Evolutionary conservation across 2,329 filamentous ascomycete genomes (phyloP).

Genomic region (Metarhizium album): DNA sequence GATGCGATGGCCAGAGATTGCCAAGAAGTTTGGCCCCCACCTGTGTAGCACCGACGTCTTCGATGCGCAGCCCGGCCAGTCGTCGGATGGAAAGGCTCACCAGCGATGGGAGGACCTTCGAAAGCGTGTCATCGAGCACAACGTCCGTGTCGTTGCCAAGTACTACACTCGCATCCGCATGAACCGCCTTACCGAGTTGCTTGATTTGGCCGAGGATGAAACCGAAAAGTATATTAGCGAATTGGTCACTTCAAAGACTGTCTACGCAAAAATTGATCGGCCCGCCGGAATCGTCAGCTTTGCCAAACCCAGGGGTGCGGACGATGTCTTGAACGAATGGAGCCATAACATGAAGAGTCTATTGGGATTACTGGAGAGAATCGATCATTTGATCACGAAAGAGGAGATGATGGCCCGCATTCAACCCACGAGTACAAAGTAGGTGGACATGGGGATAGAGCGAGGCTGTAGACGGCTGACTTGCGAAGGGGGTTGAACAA

Average conservation of each 20-base stretch:
- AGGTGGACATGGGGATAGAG: slow-evolving; percentile 14
- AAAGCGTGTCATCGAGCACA: slow-evolving; percentile 98
- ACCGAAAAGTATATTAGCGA: slow-evolving; percentile 99
- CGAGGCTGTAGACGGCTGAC: not conserved
- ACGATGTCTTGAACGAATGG: slow-evolving; percentile 97
- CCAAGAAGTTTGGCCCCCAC: slow-evolving; percentile 79
- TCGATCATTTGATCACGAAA: slow-evolving; percentile 97
- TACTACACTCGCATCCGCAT: slow-evolving; percentile 98
- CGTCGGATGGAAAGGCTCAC: slow-evolving; percentile 68
- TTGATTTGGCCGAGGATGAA: slow-evolving; percentile 89
- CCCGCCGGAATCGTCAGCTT: slow-evolving; percentile 89
- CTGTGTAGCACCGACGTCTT: slow-evolving; percentile 88
- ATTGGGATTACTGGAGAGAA: slow-evolving; percentile 73
- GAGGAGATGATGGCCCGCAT: slow-evolving; percentile 99
- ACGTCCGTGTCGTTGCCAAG: slow-evolving; percentile 92
- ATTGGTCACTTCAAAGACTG: slow-evolving; percentile 92
- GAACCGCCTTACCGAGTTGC: slow-evolving; percentile 75
- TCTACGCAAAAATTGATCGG: slow-evolving; percentile 94
- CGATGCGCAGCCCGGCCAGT: slow-evolving; percentile 51
- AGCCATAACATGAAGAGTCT: slow-evolving; percentile 95
- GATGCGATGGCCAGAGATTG: slow-evolving; percentile 95
- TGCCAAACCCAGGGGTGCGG: slow-evolving; percentile 85
- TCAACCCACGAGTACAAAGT: slow-evolving; percentile 47
- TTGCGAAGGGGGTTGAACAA: not conserved
- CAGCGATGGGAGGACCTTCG: slow-evolving; percentile 88